phyloP scores from a whole-genome alignment of 495 filamentous ascomycete genomes.

The Articulospora tetracladia region DNA sequence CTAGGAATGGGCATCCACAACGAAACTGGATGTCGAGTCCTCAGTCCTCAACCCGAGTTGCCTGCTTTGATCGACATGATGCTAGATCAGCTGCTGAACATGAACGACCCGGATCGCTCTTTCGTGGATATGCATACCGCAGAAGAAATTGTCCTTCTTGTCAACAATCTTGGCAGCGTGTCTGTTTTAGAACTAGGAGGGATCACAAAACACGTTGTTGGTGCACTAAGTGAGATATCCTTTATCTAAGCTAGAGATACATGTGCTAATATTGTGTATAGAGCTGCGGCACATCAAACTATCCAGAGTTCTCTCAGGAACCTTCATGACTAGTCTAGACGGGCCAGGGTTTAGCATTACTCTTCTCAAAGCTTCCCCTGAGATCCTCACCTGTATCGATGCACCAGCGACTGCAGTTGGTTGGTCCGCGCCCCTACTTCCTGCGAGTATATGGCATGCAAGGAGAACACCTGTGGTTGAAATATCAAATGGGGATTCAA shows the following conservation, averaged over 20 bases:
- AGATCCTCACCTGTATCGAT: constrained; percentile 64
- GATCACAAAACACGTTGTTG: constrained; percentile 47
- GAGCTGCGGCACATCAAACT: neutral
- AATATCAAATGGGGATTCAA: neutral
- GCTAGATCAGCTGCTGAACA: constrained; percentile 50
- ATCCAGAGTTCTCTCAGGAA: constrained; percentile 32
- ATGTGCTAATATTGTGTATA: constrained; percentile 9
- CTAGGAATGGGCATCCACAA: constrained; percentile 72
- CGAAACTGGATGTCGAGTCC: constrained; percentile 16
- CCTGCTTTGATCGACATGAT: constrained; percentile 48
- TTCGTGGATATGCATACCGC: constrained; percentile 52
- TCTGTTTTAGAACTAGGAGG: constrained; percentile 58
- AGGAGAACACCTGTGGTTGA: neutral
- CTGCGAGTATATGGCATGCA: constrained; percentile 30
- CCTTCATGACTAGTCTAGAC: constrained; percentile 82
- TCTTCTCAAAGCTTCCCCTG: constrained; percentile 52
- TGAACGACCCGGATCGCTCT: constrained; percentile 49
- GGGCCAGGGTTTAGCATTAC: constrained; percentile 86
- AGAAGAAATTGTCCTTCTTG: constrained; percentile 52
- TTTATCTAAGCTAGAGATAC: constrained; percentile 42
- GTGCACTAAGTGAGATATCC: constrained; percentile 35
- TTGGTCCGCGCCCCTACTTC: constrained; percentile 50
- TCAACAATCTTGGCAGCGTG: constrained; percentile 63
- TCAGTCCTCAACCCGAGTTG: neutral
- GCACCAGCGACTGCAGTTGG: constrained; percentile 63